Evolutionary conservation across 352 stramenopile species (phyloP).

Genomic region (Phytopythium sindhum): DNA sequence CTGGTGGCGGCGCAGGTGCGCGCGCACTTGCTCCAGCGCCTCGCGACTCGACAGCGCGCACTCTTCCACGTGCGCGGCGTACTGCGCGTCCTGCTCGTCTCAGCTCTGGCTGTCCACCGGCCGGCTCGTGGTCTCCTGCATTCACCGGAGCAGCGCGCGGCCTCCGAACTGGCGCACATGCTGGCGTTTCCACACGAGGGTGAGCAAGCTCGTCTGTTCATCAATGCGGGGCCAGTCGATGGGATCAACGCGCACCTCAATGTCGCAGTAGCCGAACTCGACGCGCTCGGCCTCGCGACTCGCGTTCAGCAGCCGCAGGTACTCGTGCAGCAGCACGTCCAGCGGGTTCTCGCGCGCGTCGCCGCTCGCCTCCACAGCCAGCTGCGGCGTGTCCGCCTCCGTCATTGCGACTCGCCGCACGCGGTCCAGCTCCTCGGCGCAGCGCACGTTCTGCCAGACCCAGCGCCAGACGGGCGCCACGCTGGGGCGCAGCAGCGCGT

Average conservation of each 20-base stretch:
- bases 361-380: background rate
- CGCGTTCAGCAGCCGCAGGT: constrained; percentile 29
- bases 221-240: background rate
- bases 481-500: constrained; percentile 32
- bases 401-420: background rate
- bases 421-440: constrained; percentile 27
- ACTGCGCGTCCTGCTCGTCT: constrained; percentile 30
- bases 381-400: background rate
- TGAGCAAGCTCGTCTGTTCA: background rate
- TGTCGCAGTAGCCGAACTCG: constrained; percentile 38
- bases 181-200: constrained; percentile 7
- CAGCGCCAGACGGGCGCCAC: constrained; percentile 36
- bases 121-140: constrained; percentile 11
- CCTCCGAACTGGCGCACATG: constrained; percentile 36
- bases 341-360: constrained; percentile 19
- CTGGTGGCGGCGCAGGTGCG: constrained; percentile 32
- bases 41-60: constrained; percentile 29
- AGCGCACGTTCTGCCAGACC: constrained; percentile 36
- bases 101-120: background rate
- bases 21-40: constrained; percentile 35
- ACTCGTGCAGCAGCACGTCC: constrained; percentile 32
- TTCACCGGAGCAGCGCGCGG: constrained; percentile 14
- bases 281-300: constrained; percentile 21
- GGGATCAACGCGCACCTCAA: constrained; percentile 15
- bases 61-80: constrained; percentile 32